Base-by-base conservation (phyloP, 345 rosid genomes). In the Microcos paniculata region DNA sequence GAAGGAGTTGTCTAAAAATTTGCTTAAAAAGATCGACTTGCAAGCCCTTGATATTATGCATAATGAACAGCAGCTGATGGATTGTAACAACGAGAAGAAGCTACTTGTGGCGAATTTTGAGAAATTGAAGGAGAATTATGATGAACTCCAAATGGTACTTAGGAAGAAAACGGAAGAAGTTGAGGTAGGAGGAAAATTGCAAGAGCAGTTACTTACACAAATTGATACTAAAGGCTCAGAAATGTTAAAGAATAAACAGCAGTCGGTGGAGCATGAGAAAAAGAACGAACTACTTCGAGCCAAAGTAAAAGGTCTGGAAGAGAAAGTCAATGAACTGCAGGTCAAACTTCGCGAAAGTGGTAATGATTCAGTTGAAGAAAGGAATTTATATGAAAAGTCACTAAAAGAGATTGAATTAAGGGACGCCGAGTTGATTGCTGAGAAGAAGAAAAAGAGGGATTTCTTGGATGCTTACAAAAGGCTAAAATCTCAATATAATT, bases 401-500 rank as follows among this genome's bases (percentile, higher is more conserved):
- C 86, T 80, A 79, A 71, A 78, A 73, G 74, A 82, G 82, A 78
- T 80, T 76, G 77, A 88, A 48, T 78, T 65, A 57, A 90, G 79
- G 73, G 70, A 84, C 61, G 58, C 83, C 21, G 88, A 86, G 61
- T 78, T 93, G 66, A 67, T 75, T 69, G 53, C 72, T 26, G 90
- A 84, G 86, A 85, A 62, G 86, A 85, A 80, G 80, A 93, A 82
- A 76, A 79, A 11, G 62, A 80, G 71, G 43, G 83, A 86, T 48
- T 12, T 80, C 18, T 0, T 72, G 70, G 85, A 73, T 76, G 61
- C 76, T 28, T 91, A 84, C 89, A 91, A 91, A 59, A 89, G 80
- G 75, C 75, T 90, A 55, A 91, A 85, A 81, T 90, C 94, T 61
- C 94, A 93, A 59, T 82, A 93, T 82, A 85, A 57, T 28, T 96